Base-by-base conservation (phyloP, 2,329 filamentous ascomycete genomes). In the Parascedosporium putredinis region DNA sequence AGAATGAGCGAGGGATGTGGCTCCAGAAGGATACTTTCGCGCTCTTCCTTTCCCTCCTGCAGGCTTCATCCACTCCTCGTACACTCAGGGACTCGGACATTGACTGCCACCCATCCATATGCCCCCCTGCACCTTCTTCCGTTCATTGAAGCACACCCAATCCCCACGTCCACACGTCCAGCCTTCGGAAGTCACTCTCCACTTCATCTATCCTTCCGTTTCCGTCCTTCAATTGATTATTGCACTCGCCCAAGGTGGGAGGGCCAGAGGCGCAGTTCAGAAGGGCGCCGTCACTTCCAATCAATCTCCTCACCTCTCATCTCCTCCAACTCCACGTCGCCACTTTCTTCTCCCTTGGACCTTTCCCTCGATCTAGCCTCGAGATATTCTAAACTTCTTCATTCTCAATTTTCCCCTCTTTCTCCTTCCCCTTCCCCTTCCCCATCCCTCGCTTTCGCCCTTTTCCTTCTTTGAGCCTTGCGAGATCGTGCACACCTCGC, bases 171-270 rank as follows among this genome's bases (percentile, higher is more conserved):
- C n/a, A n/a, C 38, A 20, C 10, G 38, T 10, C 20, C 3, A 20
- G 20, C 38, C 5, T 31, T 12, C 16, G 23, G 12, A 20, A 20
- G 16, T 10, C 38, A 5, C 18, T 20, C 38, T 48, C 46, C 33
- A 18, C 33, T 27, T 48, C 46, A 48, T 48, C 46, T 40, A 48
- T 48, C 40, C 22, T 47, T 38, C 33, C 46, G 31, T 38, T 38
- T 48, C 29, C 33, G 33, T 18, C 14, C 22, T 25, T 24, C 33
- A 24, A 25, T 48, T 38, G 33, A 48, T 48, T n/a, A n/a, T n/a
- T 48, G 33, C 34, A 27, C 31, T 24, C 31, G n/a, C 46, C 46
- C 23, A 16, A 7, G 12, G 23, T 25, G 5, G 10, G 36, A n/a
- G 9, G 36, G 16, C 14, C 16, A 3, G 33, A 48, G 46, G 46